Base-by-base conservation (phyloP, 305 asterid species). In the Solanum hybrid region DNA sequence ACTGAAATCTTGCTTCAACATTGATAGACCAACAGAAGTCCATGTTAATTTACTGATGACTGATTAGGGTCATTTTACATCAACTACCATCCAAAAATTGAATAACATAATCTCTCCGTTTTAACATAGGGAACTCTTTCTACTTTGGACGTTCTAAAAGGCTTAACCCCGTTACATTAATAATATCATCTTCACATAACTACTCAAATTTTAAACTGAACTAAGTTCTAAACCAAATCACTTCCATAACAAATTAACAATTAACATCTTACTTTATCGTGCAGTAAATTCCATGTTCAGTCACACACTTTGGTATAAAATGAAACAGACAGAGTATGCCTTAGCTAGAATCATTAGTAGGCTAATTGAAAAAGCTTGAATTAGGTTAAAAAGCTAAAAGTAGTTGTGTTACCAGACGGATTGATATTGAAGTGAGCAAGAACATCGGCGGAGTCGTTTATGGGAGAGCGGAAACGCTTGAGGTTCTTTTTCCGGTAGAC, bases 351-450 rank as follows among this genome's bases (percentile, higher is more conserved):
- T 29, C 39, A 76, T 33, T 16, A 78, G 84, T 26, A 40, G 9
- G 16, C 26, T 40, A 40, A 82, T 16, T 37, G n/a, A 26, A 37
- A 80, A 24, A 4, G 33, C 16, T 39, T 82, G 69, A 46, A 26
- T 40, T 26, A 40, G 69, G 69, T 16, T 14, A 9, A 37, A 36
- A 37, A 37, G 86, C 67, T 81, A 81, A 37, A 16, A 28, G 26
- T 14, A 46, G 28, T 46, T 83, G 20, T 79, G 24, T 89, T 86
- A 95, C 97, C 97, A 8, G 95, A 31, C 51, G 95, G 93, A 86
- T 90, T 88, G 89, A 92, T 76, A 92, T 93, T 90, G 93, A 97
- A 97, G 13, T 93, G 90, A 46, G 98, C 98, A 42, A 97, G 98
- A 77, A 93, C 28, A 76, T 96, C 94, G 28, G 94, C 83, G 8